Base-by-base conservation (phyloP, 2,329 filamentous ascomycete genomes). In the Fusarium sp. region DNA sequence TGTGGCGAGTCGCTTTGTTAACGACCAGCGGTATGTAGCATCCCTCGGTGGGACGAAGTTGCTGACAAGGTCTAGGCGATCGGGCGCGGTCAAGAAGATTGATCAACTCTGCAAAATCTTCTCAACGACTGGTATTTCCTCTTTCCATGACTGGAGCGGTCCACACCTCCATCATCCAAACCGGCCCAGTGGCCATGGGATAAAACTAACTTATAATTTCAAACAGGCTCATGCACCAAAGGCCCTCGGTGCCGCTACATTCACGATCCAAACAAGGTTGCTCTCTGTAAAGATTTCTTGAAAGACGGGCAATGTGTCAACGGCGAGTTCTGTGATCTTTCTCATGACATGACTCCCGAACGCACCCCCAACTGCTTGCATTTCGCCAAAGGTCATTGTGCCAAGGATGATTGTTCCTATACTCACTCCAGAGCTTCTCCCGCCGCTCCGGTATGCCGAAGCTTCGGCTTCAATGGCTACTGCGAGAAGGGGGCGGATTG, bases 291-390 rank as follows among this genome's bases (percentile, higher is more conserved):
- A 80, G 90, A 92, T 55, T 94, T 92, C 77, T 85, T 98, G 55
- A 89, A 90, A 75, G 94, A 91, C 77, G 91, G 92, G 76, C 85
- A 86, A 74, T 99, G 96, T 82, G 82, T 84, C 72, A 88, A 88
- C 78, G 93, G 93, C 80, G 87, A 91, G 76, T 86, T 86, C 75
- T 99, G 96, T 85, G 92, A 97, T 80, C 86, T 98, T 64, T 97
- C 94, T 68, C 96, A 98, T 85, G 90, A 96, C 47, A 84, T 92
- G 68, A 92, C 87, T 57, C 88, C 93, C 70, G 88, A 97, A 80
- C 92, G 95, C 80, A 92, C 92, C 56, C 94, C 96, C 59, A 88
- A 91, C 65, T 98, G 96, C 83, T 81, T 96, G 78, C 94, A 97
- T 83, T 97, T 93, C 83, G 88, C 93, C 78, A 92, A 92, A 78